Conservation (phyloP, 768 basidiomycete genomes). For the Mycena pura region DNA sequence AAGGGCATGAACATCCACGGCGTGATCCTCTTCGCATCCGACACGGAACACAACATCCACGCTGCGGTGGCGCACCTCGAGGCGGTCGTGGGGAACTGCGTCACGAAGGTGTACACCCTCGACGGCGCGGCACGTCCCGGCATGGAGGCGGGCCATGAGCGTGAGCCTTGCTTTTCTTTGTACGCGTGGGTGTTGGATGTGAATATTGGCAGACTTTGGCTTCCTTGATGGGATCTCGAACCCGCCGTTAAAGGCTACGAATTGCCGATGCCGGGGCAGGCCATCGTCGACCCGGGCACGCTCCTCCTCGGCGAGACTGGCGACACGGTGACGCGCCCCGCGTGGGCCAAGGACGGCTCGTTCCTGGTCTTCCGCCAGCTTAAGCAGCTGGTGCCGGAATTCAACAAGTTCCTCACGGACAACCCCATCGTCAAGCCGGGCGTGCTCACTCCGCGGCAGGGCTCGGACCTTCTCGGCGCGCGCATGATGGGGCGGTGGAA, state of each 20-base stretch:
- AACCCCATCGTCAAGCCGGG: constrained; percentile 47
- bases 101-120: constrained; percentile 25
- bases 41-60: constrained; percentile 22
- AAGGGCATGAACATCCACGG: constrained; percentile 22
- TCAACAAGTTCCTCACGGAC: constrained; percentile 50
- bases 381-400: constrained; percentile 36
- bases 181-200: constrained; percentile 19
- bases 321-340: constrained; percentile 26
- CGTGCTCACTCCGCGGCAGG: constrained; percentile 45
- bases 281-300: constrained; percentile 19
- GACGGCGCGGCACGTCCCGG: constrained; percentile 33
- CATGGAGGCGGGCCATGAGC: constrained; percentile 33
- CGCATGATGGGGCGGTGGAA: constrained; percentile 63
- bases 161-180: constrained; percentile 23
- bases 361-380: constrained; percentile 37
- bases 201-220: constrained; percentile 23
- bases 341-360: constrained; percentile 36
- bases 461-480: constrained; percentile 57
- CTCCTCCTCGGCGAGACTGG: constrained; percentile 34
- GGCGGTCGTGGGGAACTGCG: constrained; percentile 14
- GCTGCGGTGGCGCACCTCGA: constrained; percentile 13
- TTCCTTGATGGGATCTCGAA: constrained; percentile 22
- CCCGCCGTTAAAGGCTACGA: constrained; percentile 22
- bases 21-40: constrained; percentile 27
- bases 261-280: constrained; percentile 20